Evolutionary conservation across 2,329 filamentous ascomycete species (phyloP).

Genomic region (Alternaria solani): DNA sequence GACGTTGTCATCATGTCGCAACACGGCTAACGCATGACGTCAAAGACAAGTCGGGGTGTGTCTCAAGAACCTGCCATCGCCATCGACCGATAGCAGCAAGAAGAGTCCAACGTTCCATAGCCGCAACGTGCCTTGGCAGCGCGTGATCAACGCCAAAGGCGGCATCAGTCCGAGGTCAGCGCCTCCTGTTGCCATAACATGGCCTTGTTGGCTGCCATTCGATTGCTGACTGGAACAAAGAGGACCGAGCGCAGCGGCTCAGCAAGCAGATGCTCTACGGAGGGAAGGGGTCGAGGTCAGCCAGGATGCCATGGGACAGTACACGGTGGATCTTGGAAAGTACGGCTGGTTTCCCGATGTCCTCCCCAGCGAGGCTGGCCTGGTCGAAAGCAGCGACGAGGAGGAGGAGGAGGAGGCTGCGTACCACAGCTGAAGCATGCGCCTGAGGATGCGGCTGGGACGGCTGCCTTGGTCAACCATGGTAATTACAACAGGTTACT

Average conservation of each 20-base stretch:
- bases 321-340: slow-evolving; percentile 54
- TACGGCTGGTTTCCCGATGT: slow-evolving; percentile 63
- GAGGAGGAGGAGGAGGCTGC: slow-evolving; percentile 44
- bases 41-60: slow-evolving; percentile 84
- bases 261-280: slow-evolving; percentile 57
- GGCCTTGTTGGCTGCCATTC: slow-evolving; percentile 20
- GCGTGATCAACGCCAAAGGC: slow-evolving; percentile 88
- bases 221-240: slow-evolving; percentile 43
- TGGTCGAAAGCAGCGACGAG: slow-evolving; percentile 44
- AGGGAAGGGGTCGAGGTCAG: slow-evolving; percentile 59
- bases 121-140: slow-evolving; percentile 89
- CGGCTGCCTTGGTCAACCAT: slow-evolving; percentile 9
- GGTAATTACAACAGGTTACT: slow-evolving; percentile 15
- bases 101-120: slow-evolving; percentile 67
- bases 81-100: slow-evolving; percentile 52
- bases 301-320: slow-evolving; percentile 57
- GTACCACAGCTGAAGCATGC: slow-evolving; percentile 40
- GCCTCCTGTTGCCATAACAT: slow-evolving; percentile 15
- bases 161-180: slow-evolving; percentile 81
- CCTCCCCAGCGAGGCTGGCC: slow-evolving; percentile 58
- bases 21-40: slow-evolving; percentile 51
- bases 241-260: slow-evolving; percentile 55
- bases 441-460: slow-evolving; percentile 6
- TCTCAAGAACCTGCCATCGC: slow-evolving; percentile 80
- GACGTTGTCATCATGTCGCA: slow-evolving; percentile 20